Percentiles rank a stretch among this genome's conserved stretches.
Conservation (phyloP, 345 rosid genomes). For the Pistacia vera region DNA sequence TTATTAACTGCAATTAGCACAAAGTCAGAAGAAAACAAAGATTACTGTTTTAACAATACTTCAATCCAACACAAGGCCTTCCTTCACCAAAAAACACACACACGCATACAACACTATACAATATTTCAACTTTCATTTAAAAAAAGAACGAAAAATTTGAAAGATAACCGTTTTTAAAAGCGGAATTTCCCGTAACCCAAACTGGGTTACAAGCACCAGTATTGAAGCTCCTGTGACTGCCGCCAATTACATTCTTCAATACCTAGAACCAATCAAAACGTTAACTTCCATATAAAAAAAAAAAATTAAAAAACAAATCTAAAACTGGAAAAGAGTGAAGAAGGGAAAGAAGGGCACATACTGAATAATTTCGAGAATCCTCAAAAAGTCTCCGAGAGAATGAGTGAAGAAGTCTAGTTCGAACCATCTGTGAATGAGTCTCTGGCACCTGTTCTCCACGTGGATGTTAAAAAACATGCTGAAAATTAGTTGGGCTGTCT, state of each 20-base stretch:
- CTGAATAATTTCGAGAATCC: slow-evolving; percentile 37
- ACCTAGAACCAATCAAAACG: slow-evolving; percentile 37
- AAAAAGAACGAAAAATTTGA: no score
- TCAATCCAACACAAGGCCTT: no score
- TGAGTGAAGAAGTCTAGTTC: slow-evolving; percentile 53
- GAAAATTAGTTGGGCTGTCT: no score
- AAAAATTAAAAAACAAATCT: background rate
- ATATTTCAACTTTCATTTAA: no score
- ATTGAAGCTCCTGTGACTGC: slow-evolving; percentile 48
- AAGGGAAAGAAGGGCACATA: slow-evolving; percentile 18
- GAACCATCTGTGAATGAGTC: slow-evolving; percentile 46
- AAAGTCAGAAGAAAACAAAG: slow-evolving; percentile 6
- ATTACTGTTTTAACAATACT: background rate
- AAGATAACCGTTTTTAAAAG: slow-evolving; percentile 44
- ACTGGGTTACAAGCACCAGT: slow-evolving; percentile 33
- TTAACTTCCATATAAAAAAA: background rate
- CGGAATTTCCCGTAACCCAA: slow-evolving; percentile 28
- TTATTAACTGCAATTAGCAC: slow-evolving; percentile 39
- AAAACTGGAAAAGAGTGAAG: background rate
- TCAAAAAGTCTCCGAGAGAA: slow-evolving; percentile 40
- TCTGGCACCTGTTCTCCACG: no score
- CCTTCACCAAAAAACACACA: no score
- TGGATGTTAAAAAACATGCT: no score
- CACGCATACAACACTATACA: no score
- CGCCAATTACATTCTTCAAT: slow-evolving; percentile 31